These are phyloP conservation scores for Thelonectria olida DNA, from an alignment of 2,329 filamentous ascomycete genomes.

Conservation along the genomic window DNA sequence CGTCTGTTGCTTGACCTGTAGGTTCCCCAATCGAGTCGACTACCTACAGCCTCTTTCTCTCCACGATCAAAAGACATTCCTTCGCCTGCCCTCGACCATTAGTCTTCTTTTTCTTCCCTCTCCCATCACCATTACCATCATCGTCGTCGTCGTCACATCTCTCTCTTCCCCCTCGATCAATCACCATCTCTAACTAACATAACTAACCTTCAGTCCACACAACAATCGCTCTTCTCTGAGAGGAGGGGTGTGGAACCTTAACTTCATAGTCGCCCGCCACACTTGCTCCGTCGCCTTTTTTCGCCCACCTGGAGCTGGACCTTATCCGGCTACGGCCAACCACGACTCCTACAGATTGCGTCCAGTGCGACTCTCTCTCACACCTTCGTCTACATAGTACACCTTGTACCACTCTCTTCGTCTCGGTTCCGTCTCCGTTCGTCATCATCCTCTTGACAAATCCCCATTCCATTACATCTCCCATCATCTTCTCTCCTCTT, in stretches of 20 bases:
- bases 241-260: conserved; percentile 42
- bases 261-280: conserved; percentile 37
- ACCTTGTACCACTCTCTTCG: conserved; percentile 13
- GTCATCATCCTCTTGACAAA: not conserved
- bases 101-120: conserved; percentile 5
- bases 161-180: not conserved
- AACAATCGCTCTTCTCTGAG: conserved; percentile 10
- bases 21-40: conserved; percentile 11
- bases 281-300: conserved; percentile 26
- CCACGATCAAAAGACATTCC: not conserved
- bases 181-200: conserved; percentile 6
- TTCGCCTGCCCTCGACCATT: conserved; percentile 4
- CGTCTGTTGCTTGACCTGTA: not conserved
- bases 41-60: not conserved
- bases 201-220: conserved; percentile 14
- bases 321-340: conserved; percentile 34
- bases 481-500: not conserved
- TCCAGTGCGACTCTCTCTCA: conserved; percentile 8
- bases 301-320: conserved; percentile 23
- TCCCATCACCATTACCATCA: not conserved
- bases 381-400: conserved; percentile 9
- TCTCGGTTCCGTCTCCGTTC: conserved; percentile 2
- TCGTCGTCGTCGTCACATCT: conserved; percentile 7
- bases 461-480: not conserved
- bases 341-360: conserved; percentile 23